These are phyloP conservation scores for Fraxinus latifolia DNA, from an alignment of 305 asterid genomes.

Conservation along the genomic window DNA sequence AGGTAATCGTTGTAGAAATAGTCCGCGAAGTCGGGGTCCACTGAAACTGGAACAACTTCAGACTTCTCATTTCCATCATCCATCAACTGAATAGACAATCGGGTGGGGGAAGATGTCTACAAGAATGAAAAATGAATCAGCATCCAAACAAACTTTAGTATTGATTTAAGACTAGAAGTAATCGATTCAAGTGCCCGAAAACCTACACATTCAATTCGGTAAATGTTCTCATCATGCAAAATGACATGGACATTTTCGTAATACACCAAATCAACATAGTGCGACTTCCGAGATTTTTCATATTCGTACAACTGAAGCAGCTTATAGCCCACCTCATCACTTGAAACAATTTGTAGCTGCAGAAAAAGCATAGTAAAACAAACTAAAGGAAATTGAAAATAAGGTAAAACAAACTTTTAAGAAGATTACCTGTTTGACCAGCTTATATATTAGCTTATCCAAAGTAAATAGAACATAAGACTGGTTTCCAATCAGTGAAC, in stretches of 20 bases:
- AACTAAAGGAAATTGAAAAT: slow-evolving; percentile 1
- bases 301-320: slow-evolving; percentile 46
- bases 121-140: slow-evolving; percentile 38
- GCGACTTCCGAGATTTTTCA: slow-evolving; percentile 40
- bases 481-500: slow-evolving; percentile 86
- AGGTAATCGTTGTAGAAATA: slow-evolving; percentile 80
- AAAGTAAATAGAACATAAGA: slow-evolving; percentile 90
- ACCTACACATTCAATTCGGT: slow-evolving; percentile 65
- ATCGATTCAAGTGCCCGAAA: slow-evolving; percentile 21
- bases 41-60: slow-evolving; percentile 86
- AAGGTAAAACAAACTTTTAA: background rate
- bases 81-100: slow-evolving; percentile 82
- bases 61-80: slow-evolving; percentile 89
- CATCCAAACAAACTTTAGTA: slow-evolving; percentile 24
- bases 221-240: slow-evolving; percentile 43
- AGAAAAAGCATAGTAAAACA: background rate
- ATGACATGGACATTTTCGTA: slow-evolving; percentile 42
- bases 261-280: slow-evolving; percentile 41
- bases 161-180: background rate
- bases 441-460: slow-evolving; percentile 89
- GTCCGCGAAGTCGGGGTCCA: slow-evolving; percentile 81
- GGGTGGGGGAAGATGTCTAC: slow-evolving; percentile 66
- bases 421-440: slow-evolving; percentile 74
- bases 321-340: slow-evolving; percentile 39
- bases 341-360: slow-evolving; percentile 48